Evolutionary conservation across 129 eudicot species (phyloP), one percentile per base, ranked within the genome.

Genomic region (Lactuca saligna): DNA sequence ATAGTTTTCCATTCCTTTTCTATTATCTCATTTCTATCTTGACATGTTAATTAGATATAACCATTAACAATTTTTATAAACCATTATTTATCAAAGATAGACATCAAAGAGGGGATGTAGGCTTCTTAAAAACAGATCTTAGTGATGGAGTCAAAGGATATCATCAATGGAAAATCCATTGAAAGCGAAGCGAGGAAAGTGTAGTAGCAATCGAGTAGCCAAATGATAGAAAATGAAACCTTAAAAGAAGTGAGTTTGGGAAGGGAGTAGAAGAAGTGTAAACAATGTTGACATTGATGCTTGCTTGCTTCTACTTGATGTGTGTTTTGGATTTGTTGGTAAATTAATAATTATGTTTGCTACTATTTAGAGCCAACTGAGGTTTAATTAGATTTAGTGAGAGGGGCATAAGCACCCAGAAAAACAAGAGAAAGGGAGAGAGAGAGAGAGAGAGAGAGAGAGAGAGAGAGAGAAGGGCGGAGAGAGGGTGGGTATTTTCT

Each of bases 31-130:
- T 72, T 79, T 61, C 73, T 71, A 41, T 78, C 85, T 70, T 83
- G 75, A 70, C 92, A 95, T 93, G 76, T 2, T 25, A 55, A 31
- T 17, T 12, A 20, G 20, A 39, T 11, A 11, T n/a, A 46, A 46
- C 15, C 5, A 12, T 35, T 6, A 35, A 35, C 0, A 35, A 35
- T 46, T 42, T 9, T 8, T 42, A 42, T 2, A 42, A 8, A 1
- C 51, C n/a, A 46, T 46, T 10, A 11, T 46, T 11, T 70, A 70
- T 93, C 73, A 93, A 72, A 32, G 93, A 89, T 37, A 89, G 93
- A 74, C 99, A 93, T 33, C 95, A 82, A 34, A 93, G 83, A 5
- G 99, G 86, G 61, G 97, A 85, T 44, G 90, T 57, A 20, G 87
- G 90, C 82, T 89, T 93, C 49, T 83, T 89, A 34, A 95, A 89